A percentile compares a stretch with the other conserved stretches of the same genome.
Evolutionary conservation across 495 filamentous ascomycete species (phyloP).

Genomic region (Hypoxylon cercidicola): DNA sequence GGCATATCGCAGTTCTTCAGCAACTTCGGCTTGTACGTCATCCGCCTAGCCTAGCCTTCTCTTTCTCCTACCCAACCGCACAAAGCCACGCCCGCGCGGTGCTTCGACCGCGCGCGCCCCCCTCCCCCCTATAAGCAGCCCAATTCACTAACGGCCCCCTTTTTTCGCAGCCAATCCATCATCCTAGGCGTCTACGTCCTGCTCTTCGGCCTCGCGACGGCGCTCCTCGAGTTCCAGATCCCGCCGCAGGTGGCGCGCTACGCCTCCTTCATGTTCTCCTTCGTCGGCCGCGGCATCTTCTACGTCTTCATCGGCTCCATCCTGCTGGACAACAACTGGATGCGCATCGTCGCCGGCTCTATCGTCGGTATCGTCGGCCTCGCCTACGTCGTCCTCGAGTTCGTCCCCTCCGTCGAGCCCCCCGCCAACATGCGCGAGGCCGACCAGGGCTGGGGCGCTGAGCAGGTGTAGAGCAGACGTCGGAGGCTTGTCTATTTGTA

Average conservation of each 20-base stretch:
- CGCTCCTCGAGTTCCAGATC: conserved; percentile 89
- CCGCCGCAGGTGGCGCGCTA: conserved; percentile 92
- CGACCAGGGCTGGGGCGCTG: conserved; percentile 90
- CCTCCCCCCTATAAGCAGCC: neutral
- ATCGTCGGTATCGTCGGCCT: conserved; percentile 81
- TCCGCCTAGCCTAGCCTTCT: neutral
- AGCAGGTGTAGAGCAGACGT: conserved; percentile 73
- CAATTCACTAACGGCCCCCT: neutral
- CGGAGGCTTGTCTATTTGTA: too few relatives aligned
- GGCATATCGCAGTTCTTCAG: conserved; percentile 90
- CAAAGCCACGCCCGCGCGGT: conserved; percentile 21
- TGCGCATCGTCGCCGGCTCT: conserved; percentile 72
- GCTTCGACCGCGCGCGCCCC: conserved; percentile 14
- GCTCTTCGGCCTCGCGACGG: conserved; percentile 81
- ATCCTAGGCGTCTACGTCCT: conserved; percentile 88
- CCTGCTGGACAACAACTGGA: conserved; percentile 68
- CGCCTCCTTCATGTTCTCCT: conserved; percentile 97
- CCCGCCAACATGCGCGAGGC: conserved; percentile 96
- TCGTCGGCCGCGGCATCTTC: conserved; percentile 94
- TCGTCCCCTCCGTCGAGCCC: conserved; percentile 94
- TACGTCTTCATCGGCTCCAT: conserved; percentile 96
- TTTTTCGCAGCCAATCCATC: conserved; percentile 64
- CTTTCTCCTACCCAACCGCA: neutral
- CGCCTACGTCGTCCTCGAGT: conserved; percentile 86
- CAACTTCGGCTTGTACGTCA: conserved; percentile 64